Percentiles rank a stretch among this genome's conserved stretches.
These are phyloP conservation scores for Lentinula novae-zelandiae DNA, from an alignment of 1,284 basidiomycete genomes.

Conservation along the genomic window DNA sequence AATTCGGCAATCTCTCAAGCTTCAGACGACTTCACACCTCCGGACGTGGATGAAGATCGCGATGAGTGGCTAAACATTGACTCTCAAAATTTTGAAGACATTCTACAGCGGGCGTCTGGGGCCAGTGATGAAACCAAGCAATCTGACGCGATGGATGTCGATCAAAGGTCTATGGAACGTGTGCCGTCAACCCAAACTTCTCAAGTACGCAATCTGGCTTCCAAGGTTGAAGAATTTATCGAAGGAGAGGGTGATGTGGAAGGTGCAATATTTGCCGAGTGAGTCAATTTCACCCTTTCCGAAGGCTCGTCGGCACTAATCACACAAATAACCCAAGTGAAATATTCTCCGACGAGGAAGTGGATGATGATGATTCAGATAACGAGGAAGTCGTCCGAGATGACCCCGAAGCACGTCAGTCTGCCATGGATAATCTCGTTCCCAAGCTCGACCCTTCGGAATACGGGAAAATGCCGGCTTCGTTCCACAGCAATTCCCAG, in stretches of 20 bases:
- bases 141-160: conserved; percentile 44
- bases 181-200: conserved; percentile 61
- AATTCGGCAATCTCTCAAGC: conserved; percentile 55
- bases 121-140: conserved; percentile 16
- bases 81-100: conserved; percentile 58
- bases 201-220: conserved; percentile 71
- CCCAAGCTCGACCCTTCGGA: conserved; percentile 66
- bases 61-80: conserved; percentile 76
- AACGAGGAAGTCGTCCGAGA: conserved; percentile 34
- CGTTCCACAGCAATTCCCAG: conserved; percentile 66
- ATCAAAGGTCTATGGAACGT: conserved; percentile 43
- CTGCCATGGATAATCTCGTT: conserved; percentile 70
- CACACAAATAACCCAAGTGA: conserved; percentile 40
- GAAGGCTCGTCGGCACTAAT: neutral
- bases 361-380: conserved; percentile 35
- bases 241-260: conserved; percentile 84
- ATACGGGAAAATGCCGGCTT: conserved; percentile 77
- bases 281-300: conserved; percentile 28
- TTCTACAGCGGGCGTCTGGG: conserved; percentile 35
- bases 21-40: conserved; percentile 5
- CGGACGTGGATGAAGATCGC: conserved; percentile 49
- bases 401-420: conserved; percentile 41
- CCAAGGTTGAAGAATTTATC: conserved; percentile 83
- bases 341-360: conserved; percentile 51
- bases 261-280: conserved; percentile 89